These are phyloP conservation scores for Epithele typhae DNA, from an alignment of 768 basidiomycete genomes.

Conservation along the genomic window DNA sequence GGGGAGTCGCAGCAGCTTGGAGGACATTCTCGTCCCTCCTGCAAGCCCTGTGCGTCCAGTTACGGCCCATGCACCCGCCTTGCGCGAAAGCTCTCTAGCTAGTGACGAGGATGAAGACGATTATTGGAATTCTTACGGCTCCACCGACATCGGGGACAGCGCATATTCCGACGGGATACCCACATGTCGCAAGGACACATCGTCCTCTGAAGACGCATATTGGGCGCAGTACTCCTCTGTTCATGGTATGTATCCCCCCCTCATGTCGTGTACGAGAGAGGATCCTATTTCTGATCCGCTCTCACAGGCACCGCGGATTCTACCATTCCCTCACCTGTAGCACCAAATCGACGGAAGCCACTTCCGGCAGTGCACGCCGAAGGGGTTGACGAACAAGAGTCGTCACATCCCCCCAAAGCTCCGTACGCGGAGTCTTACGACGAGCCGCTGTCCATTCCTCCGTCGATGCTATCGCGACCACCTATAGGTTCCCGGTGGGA, in stretches of 20 bases:
- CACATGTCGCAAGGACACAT: slow-evolving; percentile 21
- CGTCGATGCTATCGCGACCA: slow-evolving; percentile 11
- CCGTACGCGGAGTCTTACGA: slow-evolving; percentile 14
- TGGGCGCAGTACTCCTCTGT: slow-evolving; percentile 72
- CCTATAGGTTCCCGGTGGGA: slow-evolving; percentile 19
- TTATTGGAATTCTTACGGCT: slow-evolving; percentile 69
- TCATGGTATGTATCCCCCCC: slow-evolving; percentile 40
- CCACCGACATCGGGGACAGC: slow-evolving; percentile 27
- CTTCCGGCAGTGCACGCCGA: slow-evolving; percentile 12
- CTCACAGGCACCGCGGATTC: slow-evolving; percentile 66
- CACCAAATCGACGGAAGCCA: slow-evolving; percentile 25
- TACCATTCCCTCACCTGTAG: slow-evolving; percentile 51
- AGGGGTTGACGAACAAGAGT: slow-evolving; percentile 21
- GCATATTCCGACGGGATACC: slow-evolving; percentile 19
- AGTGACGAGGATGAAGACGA: slow-evolving; percentile 41
- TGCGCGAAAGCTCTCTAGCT: slow-evolving; percentile 22
- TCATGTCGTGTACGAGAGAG: too few relatives aligned
- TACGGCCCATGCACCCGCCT: slow-evolving; percentile 1
- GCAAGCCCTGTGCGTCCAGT: slow-evolving; percentile 18
- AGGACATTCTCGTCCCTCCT: slow-evolving; percentile 27
- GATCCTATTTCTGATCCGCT: not conserved
- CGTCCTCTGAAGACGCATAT: slow-evolving; percentile 54
- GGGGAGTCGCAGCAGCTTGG: slow-evolving; percentile 26
- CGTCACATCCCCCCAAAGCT: slow-evolving; percentile 20
- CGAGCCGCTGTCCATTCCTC: slow-evolving; percentile 20